Conservation (phyloP, 371 early-diverging fungal genomes). For the Smittium culicis region DNA sequence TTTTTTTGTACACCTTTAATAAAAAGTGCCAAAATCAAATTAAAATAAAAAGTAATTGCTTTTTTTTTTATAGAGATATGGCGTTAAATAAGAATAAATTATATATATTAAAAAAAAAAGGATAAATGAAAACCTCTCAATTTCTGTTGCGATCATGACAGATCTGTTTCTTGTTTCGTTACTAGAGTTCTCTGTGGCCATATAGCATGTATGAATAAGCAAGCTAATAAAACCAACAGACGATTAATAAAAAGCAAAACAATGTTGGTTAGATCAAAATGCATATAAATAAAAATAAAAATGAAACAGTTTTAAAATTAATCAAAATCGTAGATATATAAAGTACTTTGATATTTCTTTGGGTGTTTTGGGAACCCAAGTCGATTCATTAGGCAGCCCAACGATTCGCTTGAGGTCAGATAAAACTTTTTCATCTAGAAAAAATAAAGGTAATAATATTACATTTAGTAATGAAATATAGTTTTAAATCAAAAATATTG, state of each 20-base stretch:
- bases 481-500: neutral
- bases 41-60: neutral
- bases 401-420: conserved; percentile 55
- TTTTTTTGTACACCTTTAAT: neutral
- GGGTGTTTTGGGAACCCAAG: conserved; percentile 60
- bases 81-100: too few species aligned
- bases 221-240: neutral
- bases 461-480: neutral
- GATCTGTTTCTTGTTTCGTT: conserved; percentile 73
- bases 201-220: conserved; percentile 81
- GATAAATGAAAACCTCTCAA: conserved; percentile 41
- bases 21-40: neutral
- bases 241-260: neutral
- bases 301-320: too few species aligned
- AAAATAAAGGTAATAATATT: neutral
- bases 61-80: neutral
- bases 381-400: conserved; percentile 35
- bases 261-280: too few species aligned
- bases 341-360: conserved; percentile 70
- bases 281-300: neutral
- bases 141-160: conserved; percentile 53
- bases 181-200: conserved; percentile 86
- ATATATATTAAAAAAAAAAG: too few species aligned
- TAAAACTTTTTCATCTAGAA: conserved; percentile 34
- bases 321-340: too few species aligned